These are phyloP conservation scores for Neofusicoccum parvum DNA, from an alignment of 2,329 filamentous ascomycete species.

Conservation along the genomic window DNA sequence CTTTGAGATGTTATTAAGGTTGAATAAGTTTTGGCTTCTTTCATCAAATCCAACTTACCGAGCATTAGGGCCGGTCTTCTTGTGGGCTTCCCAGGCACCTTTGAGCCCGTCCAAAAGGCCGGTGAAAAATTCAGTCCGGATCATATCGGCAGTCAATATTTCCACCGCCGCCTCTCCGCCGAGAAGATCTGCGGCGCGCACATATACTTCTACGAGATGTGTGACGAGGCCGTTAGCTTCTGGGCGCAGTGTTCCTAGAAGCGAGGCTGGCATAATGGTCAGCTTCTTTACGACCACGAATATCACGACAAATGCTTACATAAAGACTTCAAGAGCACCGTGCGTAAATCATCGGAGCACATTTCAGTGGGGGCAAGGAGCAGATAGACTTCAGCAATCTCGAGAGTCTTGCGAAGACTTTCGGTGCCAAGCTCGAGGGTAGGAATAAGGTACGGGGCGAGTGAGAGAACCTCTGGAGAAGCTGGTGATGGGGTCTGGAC, in stretches of 20 bases:
- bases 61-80: slow-evolving; percentile 74
- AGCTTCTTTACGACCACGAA: background rate
- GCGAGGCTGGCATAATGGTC: slow-evolving; percentile 34
- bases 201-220: slow-evolving; percentile 48
- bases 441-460: slow-evolving; percentile 49
- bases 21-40: no score
- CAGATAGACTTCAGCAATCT: slow-evolving; percentile 53
- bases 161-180: slow-evolving; percentile 55
- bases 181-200: slow-evolving; percentile 55
- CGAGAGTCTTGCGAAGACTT: slow-evolving; percentile 49
- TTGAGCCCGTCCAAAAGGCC: slow-evolving; percentile 52
- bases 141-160: slow-evolving; percentile 55
- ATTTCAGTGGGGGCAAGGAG: slow-evolving; percentile 51
- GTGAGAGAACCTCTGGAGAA: slow-evolving; percentile 44
- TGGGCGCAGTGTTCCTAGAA: slow-evolving; percentile 50
- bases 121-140: slow-evolving; percentile 60
- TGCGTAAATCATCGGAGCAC: slow-evolving; percentile 45
- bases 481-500: slow-evolving; percentile 56
- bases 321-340: slow-evolving; percentile 38
- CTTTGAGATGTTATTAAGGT: slow-evolving; percentile 34
- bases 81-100: slow-evolving; percentile 65
- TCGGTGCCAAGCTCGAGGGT: slow-evolving; percentile 54
- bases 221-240: slow-evolving; percentile 52
- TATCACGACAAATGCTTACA: background rate
- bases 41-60: background rate